A percentile compares a stretch with the other conserved stretches of the same genome.
These are phyloP conservation scores for Coccomyxa sp. DNA, from an alignment of 139 green algal species.

Conservation along the genomic window DNA sequence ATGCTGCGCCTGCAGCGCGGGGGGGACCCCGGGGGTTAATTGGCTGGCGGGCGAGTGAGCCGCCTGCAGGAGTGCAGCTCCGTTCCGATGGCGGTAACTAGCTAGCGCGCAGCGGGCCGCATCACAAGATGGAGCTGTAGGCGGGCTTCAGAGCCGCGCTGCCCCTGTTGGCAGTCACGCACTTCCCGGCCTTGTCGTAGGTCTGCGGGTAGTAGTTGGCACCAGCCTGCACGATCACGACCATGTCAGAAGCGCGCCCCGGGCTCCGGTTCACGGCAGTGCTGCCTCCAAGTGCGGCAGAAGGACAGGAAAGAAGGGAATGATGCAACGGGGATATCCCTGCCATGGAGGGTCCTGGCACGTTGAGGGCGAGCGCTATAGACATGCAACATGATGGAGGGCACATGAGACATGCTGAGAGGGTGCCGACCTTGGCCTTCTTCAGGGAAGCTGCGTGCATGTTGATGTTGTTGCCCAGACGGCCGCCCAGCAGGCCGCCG, in stretches of 20 bases:
- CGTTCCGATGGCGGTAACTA: too few relatives aligned
- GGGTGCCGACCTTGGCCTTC: background rate
- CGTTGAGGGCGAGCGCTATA: background rate
- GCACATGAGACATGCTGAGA: background rate
- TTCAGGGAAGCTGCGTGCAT: background rate
- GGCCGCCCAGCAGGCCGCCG: constrained; percentile 48
- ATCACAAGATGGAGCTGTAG: background rate
- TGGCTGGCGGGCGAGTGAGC: too few relatives aligned
- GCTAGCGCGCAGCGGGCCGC: too few relatives aligned
- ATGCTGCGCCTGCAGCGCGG: too few relatives aligned
- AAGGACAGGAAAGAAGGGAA: background rate
- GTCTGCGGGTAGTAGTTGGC: background rate
- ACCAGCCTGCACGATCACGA: background rate
- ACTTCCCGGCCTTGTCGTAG: background rate
- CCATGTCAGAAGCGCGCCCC: too few relatives aligned
- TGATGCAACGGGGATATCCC: too few relatives aligned
- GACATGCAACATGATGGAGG: background rate
- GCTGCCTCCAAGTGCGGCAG: background rate
- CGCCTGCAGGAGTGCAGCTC: too few relatives aligned
- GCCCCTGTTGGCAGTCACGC: background rate
- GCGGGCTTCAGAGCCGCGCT: background rate
- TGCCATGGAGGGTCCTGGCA: too few relatives aligned
- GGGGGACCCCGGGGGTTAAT: too few relatives aligned
- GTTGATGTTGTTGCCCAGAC: constrained; percentile 30
- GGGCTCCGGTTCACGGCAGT: too few relatives aligned